Evolutionary conservation across 2,329 filamentous ascomycete species (phyloP).

Genomic region (Trematosphaeria pertusa): DNA sequence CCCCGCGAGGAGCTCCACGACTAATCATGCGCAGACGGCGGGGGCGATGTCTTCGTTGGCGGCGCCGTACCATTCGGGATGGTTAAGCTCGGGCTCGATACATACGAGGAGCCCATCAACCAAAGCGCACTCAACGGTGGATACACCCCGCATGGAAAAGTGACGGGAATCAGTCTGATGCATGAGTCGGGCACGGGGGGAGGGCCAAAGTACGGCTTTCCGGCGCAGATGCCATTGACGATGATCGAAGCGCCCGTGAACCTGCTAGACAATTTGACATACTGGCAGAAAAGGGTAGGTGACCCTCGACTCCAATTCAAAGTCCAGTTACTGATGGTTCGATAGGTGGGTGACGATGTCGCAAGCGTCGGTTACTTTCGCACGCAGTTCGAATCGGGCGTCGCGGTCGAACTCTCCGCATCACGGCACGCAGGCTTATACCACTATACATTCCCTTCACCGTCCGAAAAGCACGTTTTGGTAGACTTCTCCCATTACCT

Average conservation of each 20-base stretch:
- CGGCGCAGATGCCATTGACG: slow-evolving; percentile 51
- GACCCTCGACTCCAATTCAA: background rate
- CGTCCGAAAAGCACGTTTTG: slow-evolving; percentile 51
- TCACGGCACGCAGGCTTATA: slow-evolving; percentile 47
- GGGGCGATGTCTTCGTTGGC: slow-evolving; percentile 51
- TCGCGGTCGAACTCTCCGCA: slow-evolving; percentile 45
- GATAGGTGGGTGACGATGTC: slow-evolving; percentile 35
- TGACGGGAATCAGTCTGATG: slow-evolving; percentile 49
- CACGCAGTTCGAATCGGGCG: slow-evolving; percentile 43
- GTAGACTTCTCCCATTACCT: slow-evolving; percentile 58
- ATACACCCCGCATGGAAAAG: slow-evolving; percentile 49
- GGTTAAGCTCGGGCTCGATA: slow-evolving; percentile 51
- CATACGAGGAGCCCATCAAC: slow-evolving; percentile 44
- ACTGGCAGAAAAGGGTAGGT: slow-evolving; percentile 47
- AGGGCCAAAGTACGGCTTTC: slow-evolving; percentile 50
- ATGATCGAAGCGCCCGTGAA: slow-evolving; percentile 51
- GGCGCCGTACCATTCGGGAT: slow-evolving; percentile 48
- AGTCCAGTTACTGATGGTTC: background rate
- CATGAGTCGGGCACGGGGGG: slow-evolving; percentile 49
- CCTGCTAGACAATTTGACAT: slow-evolving; percentile 51
- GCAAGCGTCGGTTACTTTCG: slow-evolving; percentile 48
- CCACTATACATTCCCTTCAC: slow-evolving; percentile 47
- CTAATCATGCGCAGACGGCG: slow-evolving; percentile 35
- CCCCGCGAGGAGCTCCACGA: slow-evolving; percentile 2
- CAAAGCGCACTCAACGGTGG: slow-evolving; percentile 50